Evolutionary conservation across 2,329 filamentous ascomycete species (phyloP).

Genomic region (Alternaria dauci): DNA sequence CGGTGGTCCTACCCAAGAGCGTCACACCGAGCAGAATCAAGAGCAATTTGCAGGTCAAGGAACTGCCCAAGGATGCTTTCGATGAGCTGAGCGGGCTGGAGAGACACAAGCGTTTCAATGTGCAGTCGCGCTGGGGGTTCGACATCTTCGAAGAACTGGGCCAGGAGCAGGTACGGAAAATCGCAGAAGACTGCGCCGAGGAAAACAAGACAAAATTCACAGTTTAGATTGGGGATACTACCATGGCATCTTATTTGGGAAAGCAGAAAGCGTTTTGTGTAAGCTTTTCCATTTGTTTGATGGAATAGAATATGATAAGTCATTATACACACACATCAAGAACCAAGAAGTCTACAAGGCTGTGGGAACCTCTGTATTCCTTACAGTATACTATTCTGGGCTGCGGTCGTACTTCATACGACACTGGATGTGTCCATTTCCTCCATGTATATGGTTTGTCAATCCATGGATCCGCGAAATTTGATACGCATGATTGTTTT

Average conservation of each 20-base stretch:
- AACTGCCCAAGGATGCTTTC: constrained; percentile 74
- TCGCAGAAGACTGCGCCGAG: constrained; percentile 26
- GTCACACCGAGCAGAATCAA: constrained; percentile 76
- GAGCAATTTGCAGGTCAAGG: constrained; percentile 73
- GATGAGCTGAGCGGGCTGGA: constrained; percentile 63
- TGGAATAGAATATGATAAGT: no score
- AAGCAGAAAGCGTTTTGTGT: no score
- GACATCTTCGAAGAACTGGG: constrained; percentile 39
- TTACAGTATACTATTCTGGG: neutral
- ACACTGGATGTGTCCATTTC: neutral
- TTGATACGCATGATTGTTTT: constrained; percentile 42
- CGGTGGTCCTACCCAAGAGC: constrained; percentile 84
- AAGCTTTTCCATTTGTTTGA: no score
- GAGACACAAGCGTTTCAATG: constrained; percentile 37
- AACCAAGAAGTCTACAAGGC: neutral
- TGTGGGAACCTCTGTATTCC: neutral
- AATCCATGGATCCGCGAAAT: neutral
- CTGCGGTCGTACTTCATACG: neutral
- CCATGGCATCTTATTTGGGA: neutral
- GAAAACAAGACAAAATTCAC: constrained; percentile 35
- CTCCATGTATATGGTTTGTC: neutral
- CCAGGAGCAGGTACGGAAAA: constrained; percentile 28
- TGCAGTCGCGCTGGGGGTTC: constrained; percentile 34
- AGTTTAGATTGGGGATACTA: neutral
- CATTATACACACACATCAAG: neutral